phyloP scores from a whole-genome alignment of 169 alveolate species.

The Cryptosporidium muris region DNA sequence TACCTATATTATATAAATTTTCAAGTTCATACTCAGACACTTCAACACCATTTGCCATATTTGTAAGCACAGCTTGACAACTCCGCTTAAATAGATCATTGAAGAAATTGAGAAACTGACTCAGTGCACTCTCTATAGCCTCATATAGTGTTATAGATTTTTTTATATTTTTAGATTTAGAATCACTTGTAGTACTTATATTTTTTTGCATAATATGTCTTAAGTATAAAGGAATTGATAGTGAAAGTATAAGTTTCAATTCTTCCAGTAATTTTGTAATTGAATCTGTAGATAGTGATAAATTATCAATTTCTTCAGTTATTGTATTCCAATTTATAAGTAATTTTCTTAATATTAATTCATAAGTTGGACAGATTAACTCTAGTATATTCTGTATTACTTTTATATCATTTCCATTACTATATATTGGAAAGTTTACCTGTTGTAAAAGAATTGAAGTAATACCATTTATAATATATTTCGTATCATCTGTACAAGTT shows the following conservation, averaged over 20 bases:
- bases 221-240: conserved; percentile 23
- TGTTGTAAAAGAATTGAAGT: conserved; percentile 39
- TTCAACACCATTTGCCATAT: background rate
- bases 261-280: conserved; percentile 18
- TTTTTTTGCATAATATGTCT: conserved; percentile 15
- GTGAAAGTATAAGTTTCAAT: conserved; percentile 10
- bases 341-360: conserved; percentile 39
- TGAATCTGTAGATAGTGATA: conserved; percentile 13
- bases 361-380: conserved; percentile 60
- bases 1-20: conserved; percentile 36
- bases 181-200: background rate
- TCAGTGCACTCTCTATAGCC: background rate
- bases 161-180: background rate
- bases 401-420: conserved; percentile 2
- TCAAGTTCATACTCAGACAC: background rate
- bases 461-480: conserved; percentile 7
- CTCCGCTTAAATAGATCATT: conserved; percentile 9
- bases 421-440: conserved; percentile 41
- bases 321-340: conserved; percentile 50
- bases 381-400: conserved; percentile 18
- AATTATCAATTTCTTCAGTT: background rate
- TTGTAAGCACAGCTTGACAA: conserved; percentile 44
- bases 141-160: too few relatives aligned
- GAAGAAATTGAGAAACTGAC: conserved; percentile 4
- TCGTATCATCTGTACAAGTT: conserved; percentile 35